phyloP scores from a whole-genome alignment of 1,284 basidiomycete genomes.

The Exsudoporus floridanus region DNA sequence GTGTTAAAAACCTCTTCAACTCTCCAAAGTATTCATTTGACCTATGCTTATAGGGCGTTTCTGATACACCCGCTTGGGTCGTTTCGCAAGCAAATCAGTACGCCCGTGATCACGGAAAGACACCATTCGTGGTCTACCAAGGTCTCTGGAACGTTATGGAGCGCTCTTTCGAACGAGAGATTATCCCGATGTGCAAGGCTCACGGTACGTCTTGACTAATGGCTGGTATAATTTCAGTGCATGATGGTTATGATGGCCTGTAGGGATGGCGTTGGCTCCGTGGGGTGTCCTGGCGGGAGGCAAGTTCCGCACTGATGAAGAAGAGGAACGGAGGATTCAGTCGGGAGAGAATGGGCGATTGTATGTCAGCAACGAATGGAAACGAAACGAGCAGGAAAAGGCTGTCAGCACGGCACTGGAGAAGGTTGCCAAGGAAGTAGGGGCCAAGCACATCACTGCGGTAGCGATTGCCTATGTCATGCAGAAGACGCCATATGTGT shows the following conservation, averaged over 20 bases:
- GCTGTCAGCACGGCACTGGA: slow-evolving; percentile 3
- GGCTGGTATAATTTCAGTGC: too few species aligned
- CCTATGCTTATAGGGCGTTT: neutral
- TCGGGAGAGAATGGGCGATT: slow-evolving; percentile 27
- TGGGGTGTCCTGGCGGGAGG: slow-evolving; percentile 38
- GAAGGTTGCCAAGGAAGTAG: slow-evolving; percentile 2
- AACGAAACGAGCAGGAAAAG: slow-evolving; percentile 27
- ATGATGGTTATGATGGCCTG: too few species aligned
- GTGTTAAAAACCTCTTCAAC: neutral
- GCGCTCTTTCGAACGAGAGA: slow-evolving; percentile 51
- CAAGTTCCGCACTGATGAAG: slow-evolving; percentile 30
- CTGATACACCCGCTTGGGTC: slow-evolving; percentile 39
- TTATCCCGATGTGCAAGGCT: slow-evolving; percentile 47
- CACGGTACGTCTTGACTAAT: too few species aligned
- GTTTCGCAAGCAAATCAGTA: slow-evolving; percentile 41
- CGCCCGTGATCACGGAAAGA: slow-evolving; percentile 42
- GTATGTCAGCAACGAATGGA: slow-evolving; percentile 14
- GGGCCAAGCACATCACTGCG: slow-evolving; percentile 18
- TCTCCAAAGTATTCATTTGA: neutral
- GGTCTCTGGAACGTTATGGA: slow-evolving; percentile 51
- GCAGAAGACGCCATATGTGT: slow-evolving; percentile 23
- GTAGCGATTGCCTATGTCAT: slow-evolving; percentile 49
- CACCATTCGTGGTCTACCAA: slow-evolving; percentile 54
- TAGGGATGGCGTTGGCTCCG: slow-evolving; percentile 38
- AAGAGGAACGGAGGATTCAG: slow-evolving; percentile 22